phyloP scores from a whole-genome alignment of 768 basidiomycete species.

The Termitomyces sp. region DNA sequence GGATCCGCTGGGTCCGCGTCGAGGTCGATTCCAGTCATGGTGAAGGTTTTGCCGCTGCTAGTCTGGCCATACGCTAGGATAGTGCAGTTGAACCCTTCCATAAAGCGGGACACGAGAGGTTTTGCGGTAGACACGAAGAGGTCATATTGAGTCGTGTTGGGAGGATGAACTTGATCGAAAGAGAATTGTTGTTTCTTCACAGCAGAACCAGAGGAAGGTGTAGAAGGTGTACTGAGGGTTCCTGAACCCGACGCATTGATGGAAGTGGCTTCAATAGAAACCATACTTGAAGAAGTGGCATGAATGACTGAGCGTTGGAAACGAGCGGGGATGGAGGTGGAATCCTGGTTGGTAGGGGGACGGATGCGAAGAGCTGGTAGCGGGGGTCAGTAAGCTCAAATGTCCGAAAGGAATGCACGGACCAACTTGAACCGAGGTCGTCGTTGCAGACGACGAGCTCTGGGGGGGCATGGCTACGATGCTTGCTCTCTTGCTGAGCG shows the following conservation, averaged over 20 bases:
- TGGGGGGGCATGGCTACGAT: constrained; percentile 66
- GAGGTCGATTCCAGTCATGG: constrained; percentile 95
- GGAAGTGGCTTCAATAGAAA: constrained; percentile 76
- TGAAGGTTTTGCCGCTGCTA: constrained; percentile 94
- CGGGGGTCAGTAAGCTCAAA: constrained; percentile 13
- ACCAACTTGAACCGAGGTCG: constrained; percentile 95
- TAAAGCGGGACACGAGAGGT: constrained; percentile 81
- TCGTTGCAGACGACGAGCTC: constrained; percentile 65
- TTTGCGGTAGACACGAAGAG: constrained; percentile 84
- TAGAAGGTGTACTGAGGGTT: constrained; percentile 44
- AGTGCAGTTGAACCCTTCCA: constrained; percentile 96
- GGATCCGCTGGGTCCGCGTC: constrained; percentile 83
- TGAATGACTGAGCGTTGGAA: constrained; percentile 91
- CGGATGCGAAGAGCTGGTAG: constrained; percentile 80
- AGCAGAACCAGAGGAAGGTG: constrained; percentile 38
- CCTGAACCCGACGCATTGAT: constrained; percentile 47
- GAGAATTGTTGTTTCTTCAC: constrained; percentile 83
- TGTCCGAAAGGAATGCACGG: constrained; percentile 31
- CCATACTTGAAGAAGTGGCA: constrained; percentile 65
- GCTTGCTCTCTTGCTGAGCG: constrained; percentile 26
- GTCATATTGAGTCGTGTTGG: constrained; percentile 79
- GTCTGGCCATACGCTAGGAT: constrained; percentile 98
- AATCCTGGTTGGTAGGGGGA: constrained; percentile 81
- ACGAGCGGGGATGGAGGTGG: constrained; percentile 83
- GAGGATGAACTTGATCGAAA: constrained; percentile 93